Percentiles rank a stretch among this genome's conserved stretches.
Conservation (phyloP, 148 eudicot species). For the Persicaria tinctoria region DNA sequence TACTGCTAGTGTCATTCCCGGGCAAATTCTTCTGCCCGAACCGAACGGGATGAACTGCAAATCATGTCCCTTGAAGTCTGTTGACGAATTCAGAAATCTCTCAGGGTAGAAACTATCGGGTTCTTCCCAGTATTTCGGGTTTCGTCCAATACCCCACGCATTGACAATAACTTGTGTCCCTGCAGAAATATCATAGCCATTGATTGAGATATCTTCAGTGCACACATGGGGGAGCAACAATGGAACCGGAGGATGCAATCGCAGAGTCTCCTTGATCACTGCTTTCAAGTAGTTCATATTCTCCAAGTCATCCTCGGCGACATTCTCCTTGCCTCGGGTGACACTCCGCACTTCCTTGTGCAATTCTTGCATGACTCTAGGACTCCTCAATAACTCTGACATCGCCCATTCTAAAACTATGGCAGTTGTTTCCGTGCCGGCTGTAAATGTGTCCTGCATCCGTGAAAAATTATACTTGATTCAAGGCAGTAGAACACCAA, state of each 20-base stretch:
- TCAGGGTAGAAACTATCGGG: constrained; percentile 39
- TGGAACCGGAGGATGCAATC: constrained; percentile 26
- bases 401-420: constrained; percentile 16
- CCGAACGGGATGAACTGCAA: constrained; percentile 51
- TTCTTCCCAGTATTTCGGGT: constrained; percentile 36
- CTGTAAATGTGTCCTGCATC: constrained; percentile 14
- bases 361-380: constrained; percentile 16
- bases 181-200: neutral
- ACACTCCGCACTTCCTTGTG: constrained; percentile 13
- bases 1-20: constrained; percentile 23
- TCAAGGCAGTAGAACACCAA: neutral
- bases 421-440: constrained; percentile 13
- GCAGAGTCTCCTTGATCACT: constrained; percentile 21
- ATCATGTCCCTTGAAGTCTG: constrained; percentile 39
- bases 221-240: constrained; percentile 7
- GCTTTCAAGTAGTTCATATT: constrained; percentile 18
- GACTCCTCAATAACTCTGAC: constrained; percentile 20
- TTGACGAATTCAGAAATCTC: constrained; percentile 27
- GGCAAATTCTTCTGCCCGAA: constrained; percentile 25
- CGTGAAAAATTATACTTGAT: too few relatives aligned
- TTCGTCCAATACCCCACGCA: constrained; percentile 32
- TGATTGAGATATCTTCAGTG: constrained; percentile 15
- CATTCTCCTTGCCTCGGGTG: neutral
- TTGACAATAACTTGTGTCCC: constrained; percentile 21
- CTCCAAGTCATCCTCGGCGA: constrained; percentile 5